Conservation (phyloP, 768 basidiomycete genomes). For the Trametes cinnabarina region DNA sequence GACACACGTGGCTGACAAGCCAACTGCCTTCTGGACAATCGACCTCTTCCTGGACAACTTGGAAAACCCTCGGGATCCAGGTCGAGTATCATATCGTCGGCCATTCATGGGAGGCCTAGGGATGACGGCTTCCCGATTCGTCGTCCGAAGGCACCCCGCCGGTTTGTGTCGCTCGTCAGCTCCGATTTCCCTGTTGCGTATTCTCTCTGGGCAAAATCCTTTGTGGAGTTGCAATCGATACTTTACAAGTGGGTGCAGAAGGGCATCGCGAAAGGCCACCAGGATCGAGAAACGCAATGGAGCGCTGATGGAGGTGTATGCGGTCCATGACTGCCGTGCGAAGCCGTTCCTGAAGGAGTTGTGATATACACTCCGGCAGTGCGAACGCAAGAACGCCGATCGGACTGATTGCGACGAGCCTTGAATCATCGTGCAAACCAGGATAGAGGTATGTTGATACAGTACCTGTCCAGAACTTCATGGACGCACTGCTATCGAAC, state of each 20-base stretch:
- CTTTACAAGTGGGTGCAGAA: conserved; percentile 21
- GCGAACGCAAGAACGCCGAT: conserved; percentile 36
- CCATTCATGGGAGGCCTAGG: conserved; percentile 64
- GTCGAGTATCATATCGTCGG: conserved; percentile 47
- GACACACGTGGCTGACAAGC: conserved; percentile 40
- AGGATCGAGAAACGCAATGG: conserved; percentile 40
- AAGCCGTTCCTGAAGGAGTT: conserved; percentile 44
- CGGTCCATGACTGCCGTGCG: conserved; percentile 41
- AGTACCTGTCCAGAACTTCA: conserved; percentile 11
- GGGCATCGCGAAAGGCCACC: conserved; percentile 42
- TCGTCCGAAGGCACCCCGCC: conserved; percentile 37
- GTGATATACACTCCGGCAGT: conserved; percentile 29
- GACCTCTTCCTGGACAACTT: conserved; percentile 56
- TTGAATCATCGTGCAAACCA: conserved; percentile 32
- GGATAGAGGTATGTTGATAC: not conserved
- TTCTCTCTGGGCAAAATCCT: conserved; percentile 39
- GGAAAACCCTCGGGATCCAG: conserved; percentile 42
- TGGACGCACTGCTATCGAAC: conserved; percentile 28
- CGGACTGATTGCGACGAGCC: conserved; percentile 40
- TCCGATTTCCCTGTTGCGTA: conserved; percentile 45
- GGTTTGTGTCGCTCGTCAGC: conserved; percentile 47
- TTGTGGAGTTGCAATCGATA: conserved; percentile 10
- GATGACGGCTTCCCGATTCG: conserved; percentile 47
- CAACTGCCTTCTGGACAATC: conserved; percentile 41
- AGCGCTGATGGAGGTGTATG: conserved; percentile 41